Percentiles rank a stretch among this genome's conserved stretches.
These are phyloP conservation scores for Eucalyptus tenuipes DNA, from an alignment of 345 rosid genomes.

Conservation along the genomic window DNA sequence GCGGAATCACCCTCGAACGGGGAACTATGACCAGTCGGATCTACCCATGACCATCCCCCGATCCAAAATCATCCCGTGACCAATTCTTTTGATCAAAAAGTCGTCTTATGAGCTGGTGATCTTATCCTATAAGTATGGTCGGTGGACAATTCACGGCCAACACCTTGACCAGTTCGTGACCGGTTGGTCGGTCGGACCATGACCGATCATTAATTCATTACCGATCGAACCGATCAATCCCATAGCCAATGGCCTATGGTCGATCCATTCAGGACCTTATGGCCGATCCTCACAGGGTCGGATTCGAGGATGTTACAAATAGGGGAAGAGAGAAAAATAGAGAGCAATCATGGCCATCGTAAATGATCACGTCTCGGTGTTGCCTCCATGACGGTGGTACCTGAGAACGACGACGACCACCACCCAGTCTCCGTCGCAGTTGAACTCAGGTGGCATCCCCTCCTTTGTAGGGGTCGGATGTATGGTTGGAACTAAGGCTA, in stretches of 20 bases:
- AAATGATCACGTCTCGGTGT: not conserved
- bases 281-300: fast-evolving
- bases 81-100: fast-evolving
- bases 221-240: fast-evolving
- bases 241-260: too few species aligned
- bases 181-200: fast-evolving
- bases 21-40: fast-evolving
- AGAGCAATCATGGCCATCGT: not conserved
- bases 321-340: too few species aligned
- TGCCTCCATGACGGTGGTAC: not conserved
- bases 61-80: too few species aligned
- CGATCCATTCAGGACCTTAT: too few species aligned
- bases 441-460: not conserved
- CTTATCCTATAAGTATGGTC: fast-evolving
- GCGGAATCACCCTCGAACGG: fast-evolving
- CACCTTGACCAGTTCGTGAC: fast-evolving
- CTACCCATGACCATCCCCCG: fast-evolving
- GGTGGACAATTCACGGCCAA: fast-evolving
- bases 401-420: not conserved
- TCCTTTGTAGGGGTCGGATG: not conserved
- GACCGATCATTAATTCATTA: fast-evolving
- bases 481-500: not conserved
- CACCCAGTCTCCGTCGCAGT: not conserved
- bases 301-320: too few species aligned
- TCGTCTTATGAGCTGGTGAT: too few species aligned